Percentiles rank a stretch among this genome's conserved stretches.
Evolutionary conservation across 768 basidiomycete species (phyloP).

Genomic region (Boletus coccyginus): DNA sequence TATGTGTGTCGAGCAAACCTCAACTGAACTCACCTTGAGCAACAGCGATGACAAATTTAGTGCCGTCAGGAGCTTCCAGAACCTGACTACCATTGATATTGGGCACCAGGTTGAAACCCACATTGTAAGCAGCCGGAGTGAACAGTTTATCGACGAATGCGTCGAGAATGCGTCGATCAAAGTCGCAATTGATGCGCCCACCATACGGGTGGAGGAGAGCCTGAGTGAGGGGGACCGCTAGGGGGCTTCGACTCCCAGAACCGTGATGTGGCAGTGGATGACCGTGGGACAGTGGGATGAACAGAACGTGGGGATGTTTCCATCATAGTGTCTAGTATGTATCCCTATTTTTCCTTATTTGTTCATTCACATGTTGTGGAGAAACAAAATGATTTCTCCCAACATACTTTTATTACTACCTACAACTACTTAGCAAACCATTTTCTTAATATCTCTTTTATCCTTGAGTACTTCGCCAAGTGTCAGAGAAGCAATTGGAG

Average conservation of each 20-base stretch:
- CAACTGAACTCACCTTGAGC: conserved; percentile 66
- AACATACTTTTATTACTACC: no score
- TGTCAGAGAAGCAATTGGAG: no score
- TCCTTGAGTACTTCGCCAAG: no score
- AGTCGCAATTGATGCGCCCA: conserved; percentile 90
- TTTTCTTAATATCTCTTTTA: no score
- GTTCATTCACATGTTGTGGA: no score
- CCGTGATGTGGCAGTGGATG: conserved; percentile 38
- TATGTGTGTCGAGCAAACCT: not conserved
- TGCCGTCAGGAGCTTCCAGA: conserved; percentile 83
- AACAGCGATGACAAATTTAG: conserved; percentile 87
- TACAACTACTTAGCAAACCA: no score
- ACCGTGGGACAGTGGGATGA: conserved; percentile 38
- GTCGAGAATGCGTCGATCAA: conserved; percentile 90
- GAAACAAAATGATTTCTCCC: no score
- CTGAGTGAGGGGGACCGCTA: conserved; percentile 26
- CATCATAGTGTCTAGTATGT: no score
- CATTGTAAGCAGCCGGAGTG: conserved; percentile 84
- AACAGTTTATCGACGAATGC: conserved; percentile 92
- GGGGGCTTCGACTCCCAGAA: conserved; percentile 66
- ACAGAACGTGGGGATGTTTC: conserved; percentile 60
- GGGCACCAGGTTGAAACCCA: conserved; percentile 87
- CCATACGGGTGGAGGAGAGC: conserved; percentile 65
- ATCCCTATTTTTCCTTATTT: no score
- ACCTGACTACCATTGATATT: conserved; percentile 52